phyloP scores from a whole-genome alignment of 305 asterid genomes.

The Fraxinus ornus region DNA sequence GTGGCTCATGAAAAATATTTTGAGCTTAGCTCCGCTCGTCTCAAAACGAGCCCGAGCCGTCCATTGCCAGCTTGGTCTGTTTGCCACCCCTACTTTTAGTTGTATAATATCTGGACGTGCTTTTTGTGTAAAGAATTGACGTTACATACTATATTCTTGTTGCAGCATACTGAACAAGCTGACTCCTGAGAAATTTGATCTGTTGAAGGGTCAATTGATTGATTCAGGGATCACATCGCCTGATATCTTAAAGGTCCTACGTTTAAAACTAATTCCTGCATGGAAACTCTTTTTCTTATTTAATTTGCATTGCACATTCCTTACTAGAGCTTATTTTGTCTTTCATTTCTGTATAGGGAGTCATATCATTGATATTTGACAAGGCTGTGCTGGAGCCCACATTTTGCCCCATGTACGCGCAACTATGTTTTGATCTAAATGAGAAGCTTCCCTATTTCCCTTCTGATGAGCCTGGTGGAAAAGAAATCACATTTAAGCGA shows the following conservation, averaged over 20 bases:
- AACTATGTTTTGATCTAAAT: slow-evolving; percentile 77
- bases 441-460: slow-evolving; percentile 83
- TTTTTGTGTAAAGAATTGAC: background rate
- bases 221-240: slow-evolving; percentile 86
- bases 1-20: background rate
- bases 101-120: background rate
- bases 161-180: slow-evolving; percentile 91
- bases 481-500: slow-evolving; percentile 82
- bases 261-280: background rate
- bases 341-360: slow-evolving; percentile 46
- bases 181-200: slow-evolving; percentile 90
- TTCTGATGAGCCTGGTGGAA: slow-evolving; percentile 84
- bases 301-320: background rate
- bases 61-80: background rate
- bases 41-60: background rate
- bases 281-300: background rate
- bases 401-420: slow-evolving; percentile 90
- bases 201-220: slow-evolving; percentile 78
- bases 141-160: background rate
- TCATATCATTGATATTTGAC: slow-evolving; percentile 89
- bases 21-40: background rate
- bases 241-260: slow-evolving; percentile 75
- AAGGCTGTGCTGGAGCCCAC: slow-evolving; percentile 97
- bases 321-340: slow-evolving; percentile 14
- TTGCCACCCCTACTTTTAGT: background rate